Base-by-base conservation (phyloP, 305 asterid species). In the Withania somnifera region DNA sequence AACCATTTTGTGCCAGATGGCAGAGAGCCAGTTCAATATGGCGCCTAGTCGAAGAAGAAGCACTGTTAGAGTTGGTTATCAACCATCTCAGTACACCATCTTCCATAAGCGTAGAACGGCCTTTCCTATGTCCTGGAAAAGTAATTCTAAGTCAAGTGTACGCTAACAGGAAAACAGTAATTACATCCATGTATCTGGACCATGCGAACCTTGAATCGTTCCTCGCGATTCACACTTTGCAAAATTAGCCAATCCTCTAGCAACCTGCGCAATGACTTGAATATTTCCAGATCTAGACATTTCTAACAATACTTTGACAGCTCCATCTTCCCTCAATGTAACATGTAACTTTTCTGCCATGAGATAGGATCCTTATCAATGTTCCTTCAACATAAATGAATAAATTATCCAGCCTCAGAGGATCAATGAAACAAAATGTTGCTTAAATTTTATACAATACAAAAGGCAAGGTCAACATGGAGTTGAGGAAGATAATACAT, bases 1-100 rank as follows among this genome's bases (percentile, higher is more conserved):
- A 84, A 95, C 98, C 98, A 85, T 95, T 95, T 89, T 95, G 98
- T 80, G 98, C 98, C 85, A 93, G 88, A 90, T 93, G 98, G 89
- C 98, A 95, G 64, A 95, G 86, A 77, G 98, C 94, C 82, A 95
- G 97, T 84, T 95, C 98, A 82, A 92, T 85, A 80, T 95, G 98
- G 47, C 98, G 97, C 77, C 92, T 87, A n/a, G 93, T 87, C 22
- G 97, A 84, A 84, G 91, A 63, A 67, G 95, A 83, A 51, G 89
- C 28, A 20, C 85, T 86, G 84, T 88, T 92, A 84, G 89, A 86
- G 89, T 93, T 92, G 40, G 92, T 84, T 51, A 91, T 89, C 87
- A 95, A 84, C 98, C 98, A 95, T 36, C 88, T 63, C 20, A 95
- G 87, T 85, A 91, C 94, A 75, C 90, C 92, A 83, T 95, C 97